A percentile compares a stretch with the other conserved stretches of the same genome.
phyloP scores from a whole-genome alignment of 495 filamentous ascomycete species.

The Aspergillus sclerotiicarbonarius region DNA sequence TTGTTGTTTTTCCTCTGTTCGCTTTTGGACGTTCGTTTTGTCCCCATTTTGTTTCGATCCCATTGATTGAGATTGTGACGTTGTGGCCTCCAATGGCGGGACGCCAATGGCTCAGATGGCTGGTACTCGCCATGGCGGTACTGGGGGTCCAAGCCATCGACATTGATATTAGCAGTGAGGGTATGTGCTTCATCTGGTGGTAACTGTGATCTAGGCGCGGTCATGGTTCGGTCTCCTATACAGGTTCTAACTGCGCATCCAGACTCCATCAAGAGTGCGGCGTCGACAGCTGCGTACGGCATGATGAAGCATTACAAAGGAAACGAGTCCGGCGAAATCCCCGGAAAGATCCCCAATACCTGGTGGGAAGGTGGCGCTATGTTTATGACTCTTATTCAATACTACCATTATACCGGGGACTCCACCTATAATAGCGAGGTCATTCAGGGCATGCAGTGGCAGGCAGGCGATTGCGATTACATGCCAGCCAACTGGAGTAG shows the following conservation, averaged over 20 bases:
- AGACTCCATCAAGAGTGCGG: conserved; percentile 66
- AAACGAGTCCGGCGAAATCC: conserved; percentile 53
- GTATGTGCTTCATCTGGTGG: neutral
- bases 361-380: conserved; percentile 74
- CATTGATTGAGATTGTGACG: neutral
- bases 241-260: neutral
- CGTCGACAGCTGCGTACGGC: conserved; percentile 53
- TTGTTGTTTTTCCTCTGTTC: neutral
- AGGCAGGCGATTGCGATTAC: conserved; percentile 58
- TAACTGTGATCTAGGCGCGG: neutral
- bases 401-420: conserved; percentile 67
- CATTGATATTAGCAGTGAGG: conserved; percentile 2
- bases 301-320: conserved; percentile 66
- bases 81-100: neutral
- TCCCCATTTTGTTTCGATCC: neutral
- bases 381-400: conserved; percentile 67
- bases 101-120: neutral
- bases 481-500: conserved; percentile 60
- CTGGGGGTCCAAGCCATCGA: neutral
- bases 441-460: conserved; percentile 53
- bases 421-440: conserved; percentile 57
- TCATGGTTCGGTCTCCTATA: too few relatives aligned
- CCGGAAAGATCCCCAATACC: conserved; percentile 49
- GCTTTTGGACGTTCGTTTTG: neutral
- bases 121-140: neutral